Evolutionary conservation across 2,329 filamentous ascomycete genomes (phyloP).

Genomic region (Aureobasidium melanogenum): DNA sequence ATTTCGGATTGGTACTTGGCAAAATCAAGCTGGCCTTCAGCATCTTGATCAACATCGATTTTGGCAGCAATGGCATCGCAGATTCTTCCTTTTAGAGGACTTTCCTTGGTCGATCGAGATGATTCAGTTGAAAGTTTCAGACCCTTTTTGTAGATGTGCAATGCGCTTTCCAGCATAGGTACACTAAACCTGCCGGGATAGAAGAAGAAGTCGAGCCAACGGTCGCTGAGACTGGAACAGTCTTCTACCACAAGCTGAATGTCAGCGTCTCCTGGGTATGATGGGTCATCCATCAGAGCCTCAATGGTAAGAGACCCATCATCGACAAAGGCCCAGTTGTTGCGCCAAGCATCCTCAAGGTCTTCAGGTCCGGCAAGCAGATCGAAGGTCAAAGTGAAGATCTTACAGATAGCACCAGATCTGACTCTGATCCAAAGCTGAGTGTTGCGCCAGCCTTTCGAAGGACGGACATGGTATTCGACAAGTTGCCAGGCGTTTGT

Average conservation of each 20-base stretch:
- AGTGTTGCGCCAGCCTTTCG: constrained; percentile 29
- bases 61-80: constrained; percentile 63
- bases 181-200: constrained; percentile 73
- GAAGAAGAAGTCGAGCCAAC: constrained; percentile 79
- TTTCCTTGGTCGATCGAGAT: constrained; percentile 30
- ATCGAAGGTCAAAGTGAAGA: constrained; percentile 65
- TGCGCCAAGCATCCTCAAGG: constrained; percentile 61
- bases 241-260: constrained; percentile 19
- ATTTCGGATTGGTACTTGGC: constrained; percentile 64
- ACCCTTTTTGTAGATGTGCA: constrained; percentile 70
- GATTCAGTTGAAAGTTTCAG: constrained; percentile 32
- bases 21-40: constrained; percentile 62
- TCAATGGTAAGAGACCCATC: constrained; percentile 33
- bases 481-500: constrained; percentile 44
- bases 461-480: constrained; percentile 36
- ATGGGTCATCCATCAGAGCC: constrained; percentile 27
- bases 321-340: constrained; percentile 38
- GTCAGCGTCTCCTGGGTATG: constrained; percentile 29
- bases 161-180: constrained; percentile 71
- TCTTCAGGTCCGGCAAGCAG: constrained; percentile 44
- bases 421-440: constrained; percentile 42
- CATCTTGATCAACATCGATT: constrained; percentile 53
- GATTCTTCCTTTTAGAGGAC: constrained; percentile 65
- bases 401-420: constrained; percentile 50
- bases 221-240: constrained; percentile 45